Evolutionary conservation across 257 asterid genomes (phyloP).

Genomic region (Perilla frutescens): DNA sequence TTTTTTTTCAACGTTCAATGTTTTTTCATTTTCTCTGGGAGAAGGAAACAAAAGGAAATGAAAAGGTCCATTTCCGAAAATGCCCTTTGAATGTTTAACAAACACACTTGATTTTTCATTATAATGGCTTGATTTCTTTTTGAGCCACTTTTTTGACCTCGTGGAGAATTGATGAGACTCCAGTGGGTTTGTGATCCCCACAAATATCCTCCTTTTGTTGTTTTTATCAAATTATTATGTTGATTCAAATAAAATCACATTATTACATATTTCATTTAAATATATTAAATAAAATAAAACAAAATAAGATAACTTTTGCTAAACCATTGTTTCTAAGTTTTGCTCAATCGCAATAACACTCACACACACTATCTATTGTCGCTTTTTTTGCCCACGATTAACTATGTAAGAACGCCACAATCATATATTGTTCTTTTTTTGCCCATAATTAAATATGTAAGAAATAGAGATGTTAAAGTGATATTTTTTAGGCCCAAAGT

Average conservation of each 20-base stretch:
- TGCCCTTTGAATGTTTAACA: constrained; percentile 26
- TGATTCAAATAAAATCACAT: not conserved
- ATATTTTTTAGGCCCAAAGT: too few relatives aligned
- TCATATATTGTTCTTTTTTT: too few relatives aligned
- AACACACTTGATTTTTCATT: constrained; percentile 7
- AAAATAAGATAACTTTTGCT: too few relatives aligned
- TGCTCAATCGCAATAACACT: too few relatives aligned
- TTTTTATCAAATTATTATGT: not conserved
- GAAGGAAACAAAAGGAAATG: not conserved
- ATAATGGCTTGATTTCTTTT: not conserved
- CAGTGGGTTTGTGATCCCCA: constrained; percentile 14
- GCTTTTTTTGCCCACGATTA: too few relatives aligned
- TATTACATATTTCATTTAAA: not conserved
- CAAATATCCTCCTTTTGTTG: not conserved
- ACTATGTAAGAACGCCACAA: too few relatives aligned
- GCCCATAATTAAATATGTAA: too few relatives aligned
- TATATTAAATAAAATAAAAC: too few relatives aligned
- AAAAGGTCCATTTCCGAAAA: constrained; percentile 18
- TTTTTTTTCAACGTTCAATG: constrained; percentile 17
- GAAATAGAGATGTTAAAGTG: too few relatives aligned
- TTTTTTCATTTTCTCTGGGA: not conserved
- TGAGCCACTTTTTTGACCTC: constrained; percentile 31
- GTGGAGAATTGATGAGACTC: constrained; percentile 8
- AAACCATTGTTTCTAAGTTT: too few relatives aligned
- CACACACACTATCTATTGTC: too few relatives aligned